Base-by-base conservation (phyloP, 495 filamentous ascomycete species). In the Barbatosphaeria neglecta region DNA sequence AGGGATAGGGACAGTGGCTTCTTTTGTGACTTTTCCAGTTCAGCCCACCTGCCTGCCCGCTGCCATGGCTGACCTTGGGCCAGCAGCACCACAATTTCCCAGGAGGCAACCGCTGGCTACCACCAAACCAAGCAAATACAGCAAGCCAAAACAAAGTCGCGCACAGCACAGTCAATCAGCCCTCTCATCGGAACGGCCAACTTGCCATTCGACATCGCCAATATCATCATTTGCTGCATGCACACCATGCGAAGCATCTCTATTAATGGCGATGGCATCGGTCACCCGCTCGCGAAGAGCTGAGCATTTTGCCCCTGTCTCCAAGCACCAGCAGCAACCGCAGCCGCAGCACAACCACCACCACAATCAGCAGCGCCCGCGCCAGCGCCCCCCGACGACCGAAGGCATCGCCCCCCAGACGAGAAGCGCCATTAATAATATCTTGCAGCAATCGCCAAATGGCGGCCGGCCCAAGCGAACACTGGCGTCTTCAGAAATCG, bases 231-330 rank as follows among this genome's bases (percentile, higher is more conserved):
- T 19, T 22, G 6, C 39, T 16, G 39, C 39, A 24, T 16, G 39
- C 39, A 24, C 39, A 18, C 39, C 20, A 41, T 41, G 39, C 20
- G 15, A 15, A 22, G 19, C 23, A 15, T 23, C 39, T 6, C 13
- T 6, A 41, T 23, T 44, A 47, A 61, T 60, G 58, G 52, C 63
- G 48, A 61, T 64, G 61, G 60, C 59, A 33, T 61, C 61, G 31
- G 35, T 56, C 51, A 61, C 59, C 57, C 63, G 61, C 54, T 61
- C 63, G 40, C 44, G 61, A 54, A 51, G 63, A 55, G 53, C 60
- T 49, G 63, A 66, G 37, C 59, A 48, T 47, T 47, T 50, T 51
- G 49, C 53, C 16, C 38, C 54, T 39, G 46, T 54, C 43, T 47
- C 43, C 41, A 55, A 44, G 33, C 41, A 39, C 31, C 37, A 49